Conservation (phyloP, 1,284 basidiomycete species). For the Laetiporus sulphureus region DNA sequence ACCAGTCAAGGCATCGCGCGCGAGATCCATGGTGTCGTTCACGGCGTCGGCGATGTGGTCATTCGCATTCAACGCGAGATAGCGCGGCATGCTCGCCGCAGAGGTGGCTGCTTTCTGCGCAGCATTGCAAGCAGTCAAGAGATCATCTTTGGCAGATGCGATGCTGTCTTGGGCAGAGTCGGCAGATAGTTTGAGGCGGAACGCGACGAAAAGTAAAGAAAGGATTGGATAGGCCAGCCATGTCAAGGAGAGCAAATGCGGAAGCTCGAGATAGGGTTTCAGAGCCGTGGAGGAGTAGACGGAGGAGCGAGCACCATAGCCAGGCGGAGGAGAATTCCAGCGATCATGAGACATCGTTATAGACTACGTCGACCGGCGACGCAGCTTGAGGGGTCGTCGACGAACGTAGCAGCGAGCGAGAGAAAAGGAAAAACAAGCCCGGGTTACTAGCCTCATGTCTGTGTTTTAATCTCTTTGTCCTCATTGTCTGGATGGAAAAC, state of each 20-base stretch:
- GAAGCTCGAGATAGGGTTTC: conserved; percentile 77
- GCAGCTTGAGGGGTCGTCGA: conserved; percentile 24
- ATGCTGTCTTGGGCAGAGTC: conserved; percentile 63
- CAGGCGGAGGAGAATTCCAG: conserved; percentile 44
- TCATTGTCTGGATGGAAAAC: neutral
- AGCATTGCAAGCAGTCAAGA: conserved; percentile 76
- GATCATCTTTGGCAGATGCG: conserved; percentile 59
- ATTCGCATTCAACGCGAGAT: conserved; percentile 81
- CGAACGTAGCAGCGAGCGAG: conserved; percentile 15
- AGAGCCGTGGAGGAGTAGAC: conserved; percentile 42
- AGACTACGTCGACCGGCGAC: conserved; percentile 44
- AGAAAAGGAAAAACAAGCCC: conserved; percentile 19
- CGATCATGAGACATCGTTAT: conserved; percentile 22
- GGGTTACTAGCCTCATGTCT: conserved; percentile 12
- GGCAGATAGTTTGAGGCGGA: conserved; percentile 72
- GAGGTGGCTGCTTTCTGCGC: conserved; percentile 79
- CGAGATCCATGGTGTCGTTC: conserved; percentile 72
- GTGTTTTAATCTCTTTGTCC: neutral
- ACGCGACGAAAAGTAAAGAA: conserved; percentile 82
- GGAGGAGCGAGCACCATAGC: conserved; percentile 43
- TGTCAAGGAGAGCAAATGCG: conserved; percentile 76
- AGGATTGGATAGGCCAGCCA: conserved; percentile 83
- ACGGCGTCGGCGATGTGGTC: conserved; percentile 70
- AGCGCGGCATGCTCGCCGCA: conserved; percentile 81
- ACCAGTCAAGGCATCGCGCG: conserved; percentile 67